These are phyloP conservation scores for Miscanthus lutarioriparius DNA, from an alignment of 176 grass and related monocot genomes.

Conservation along the genomic window DNA sequence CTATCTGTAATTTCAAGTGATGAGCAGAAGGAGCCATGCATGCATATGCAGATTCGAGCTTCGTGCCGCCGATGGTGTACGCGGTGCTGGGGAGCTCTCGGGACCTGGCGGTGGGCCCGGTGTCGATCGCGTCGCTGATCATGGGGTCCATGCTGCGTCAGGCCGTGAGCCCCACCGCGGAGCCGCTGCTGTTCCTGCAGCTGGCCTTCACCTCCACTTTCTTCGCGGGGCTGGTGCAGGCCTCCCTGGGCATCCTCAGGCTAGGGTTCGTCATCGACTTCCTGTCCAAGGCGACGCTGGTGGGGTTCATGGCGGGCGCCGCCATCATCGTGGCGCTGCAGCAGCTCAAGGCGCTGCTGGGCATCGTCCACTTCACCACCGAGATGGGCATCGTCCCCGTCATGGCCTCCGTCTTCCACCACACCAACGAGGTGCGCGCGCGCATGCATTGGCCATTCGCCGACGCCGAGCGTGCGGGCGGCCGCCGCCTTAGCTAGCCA, in stretches of 20 bases:
- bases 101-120: conserved; percentile 89
- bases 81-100: conserved; percentile 80
- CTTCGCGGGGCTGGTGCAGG: conserved; percentile 87
- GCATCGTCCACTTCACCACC: conserved; percentile 91
- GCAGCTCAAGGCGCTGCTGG: conserved; percentile 86
- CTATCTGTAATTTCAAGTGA: background rate
- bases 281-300: conserved; percentile 89
- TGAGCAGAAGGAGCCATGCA: too few relatives aligned
- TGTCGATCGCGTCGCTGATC: conserved; percentile 91
- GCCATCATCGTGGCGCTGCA: conserved; percentile 92
- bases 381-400: conserved; percentile 86
- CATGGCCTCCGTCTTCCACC: conserved; percentile 81
- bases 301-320: conserved; percentile 96
- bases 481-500: background rate
- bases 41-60: conserved; percentile 72
- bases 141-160: conserved; percentile 95
- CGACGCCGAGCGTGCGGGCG: too few relatives aligned
- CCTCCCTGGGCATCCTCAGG: conserved; percentile 87
- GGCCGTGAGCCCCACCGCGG: conserved; percentile 63
- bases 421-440: conserved; percentile 64
- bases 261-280: conserved; percentile 93
- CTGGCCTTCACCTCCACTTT: conserved; percentile 91
- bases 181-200: conserved; percentile 83
- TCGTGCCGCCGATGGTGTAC: conserved; percentile 90
- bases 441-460: too few relatives aligned